phyloP scores from a whole-genome alignment of 2,329 filamentous ascomycete genomes.

The Coniochaeta sp. region DNA sequence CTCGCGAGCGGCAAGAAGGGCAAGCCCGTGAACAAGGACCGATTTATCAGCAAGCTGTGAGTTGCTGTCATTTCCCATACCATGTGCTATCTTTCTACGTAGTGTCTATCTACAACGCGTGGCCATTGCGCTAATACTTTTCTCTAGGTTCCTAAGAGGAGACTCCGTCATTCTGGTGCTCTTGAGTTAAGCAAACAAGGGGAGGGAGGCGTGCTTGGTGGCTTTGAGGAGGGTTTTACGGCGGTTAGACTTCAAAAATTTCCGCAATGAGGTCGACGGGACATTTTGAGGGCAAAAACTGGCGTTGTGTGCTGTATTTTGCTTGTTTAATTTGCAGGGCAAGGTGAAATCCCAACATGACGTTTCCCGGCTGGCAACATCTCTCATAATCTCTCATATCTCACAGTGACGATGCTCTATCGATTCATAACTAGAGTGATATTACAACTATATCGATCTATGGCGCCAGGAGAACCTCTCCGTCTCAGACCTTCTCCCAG shows the following conservation, averaged over 20 bases:
- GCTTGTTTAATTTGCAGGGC: not conserved
- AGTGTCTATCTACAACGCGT: too few relatives aligned
- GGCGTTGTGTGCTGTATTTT: not conserved
- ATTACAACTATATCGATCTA: not conserved
- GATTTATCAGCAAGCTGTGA: constrained; percentile 96
- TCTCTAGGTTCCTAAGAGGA: constrained; percentile 15
- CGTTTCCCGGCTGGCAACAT: not conserved
- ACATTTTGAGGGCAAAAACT: not conserved
- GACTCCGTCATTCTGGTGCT: constrained; percentile 17
- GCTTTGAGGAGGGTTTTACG: not conserved
- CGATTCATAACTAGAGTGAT: not conserved
- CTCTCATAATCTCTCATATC: not conserved
- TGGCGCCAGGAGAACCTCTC: not conserved
- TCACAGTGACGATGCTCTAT: not conserved
- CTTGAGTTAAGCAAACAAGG: constrained; percentile 8
- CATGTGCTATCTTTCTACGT: too few relatives aligned
- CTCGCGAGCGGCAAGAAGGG: constrained; percentile 83
- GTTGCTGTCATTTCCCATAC: constrained; percentile 32
- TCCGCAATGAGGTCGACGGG: not conserved
- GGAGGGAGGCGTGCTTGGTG: not conserved
- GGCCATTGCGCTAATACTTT: constrained; percentile 9
- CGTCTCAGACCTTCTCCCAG: constrained; percentile 23
- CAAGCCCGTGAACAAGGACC: constrained; percentile 89
- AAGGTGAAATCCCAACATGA: not conserved
- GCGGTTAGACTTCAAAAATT: not conserved